phyloP scores from a whole-genome alignment of 2,329 filamentous ascomycete species.

The Colletotrichum neosansevieriae region DNA sequence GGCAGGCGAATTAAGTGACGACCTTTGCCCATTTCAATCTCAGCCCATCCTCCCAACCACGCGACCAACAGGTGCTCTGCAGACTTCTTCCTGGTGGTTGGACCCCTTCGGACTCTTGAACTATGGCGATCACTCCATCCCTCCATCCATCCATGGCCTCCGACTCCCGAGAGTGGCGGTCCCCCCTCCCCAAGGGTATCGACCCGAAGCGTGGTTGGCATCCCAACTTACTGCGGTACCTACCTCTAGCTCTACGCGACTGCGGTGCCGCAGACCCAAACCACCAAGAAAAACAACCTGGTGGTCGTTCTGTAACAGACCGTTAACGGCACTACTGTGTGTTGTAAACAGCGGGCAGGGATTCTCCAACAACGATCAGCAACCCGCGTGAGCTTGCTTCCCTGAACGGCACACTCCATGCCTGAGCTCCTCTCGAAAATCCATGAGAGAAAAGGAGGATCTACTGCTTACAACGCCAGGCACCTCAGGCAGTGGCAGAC shows the following conservation, averaged over 20 bases:
- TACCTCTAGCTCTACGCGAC: neutral
- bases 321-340: conserved; percentile 8
- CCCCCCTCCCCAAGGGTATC: neutral
- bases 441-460: neutral
- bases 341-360: conserved; percentile 18
- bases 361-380: conserved; percentile 33
- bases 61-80: neutral
- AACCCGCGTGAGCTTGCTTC: conserved; percentile 9
- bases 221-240: neutral
- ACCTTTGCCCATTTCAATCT: neutral
- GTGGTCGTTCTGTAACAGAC: conserved; percentile 7
- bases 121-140: conserved; percentile 14
- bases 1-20: neutral
- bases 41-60: neutral
- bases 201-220: neutral
- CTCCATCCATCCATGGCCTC: too few species aligned
- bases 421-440: too few species aligned
- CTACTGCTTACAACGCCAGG: too few species aligned
- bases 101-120: conserved; percentile 1
- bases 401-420: neutral
- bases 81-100: conserved; percentile 2
- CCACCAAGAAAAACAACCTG: neutral
- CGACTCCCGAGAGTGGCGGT: too few species aligned
- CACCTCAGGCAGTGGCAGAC: too few species aligned
- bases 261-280: neutral